phyloP scores from a whole-genome alignment of 805 yeast genomes.

The Cyberlindnera bimundalis region DNA sequence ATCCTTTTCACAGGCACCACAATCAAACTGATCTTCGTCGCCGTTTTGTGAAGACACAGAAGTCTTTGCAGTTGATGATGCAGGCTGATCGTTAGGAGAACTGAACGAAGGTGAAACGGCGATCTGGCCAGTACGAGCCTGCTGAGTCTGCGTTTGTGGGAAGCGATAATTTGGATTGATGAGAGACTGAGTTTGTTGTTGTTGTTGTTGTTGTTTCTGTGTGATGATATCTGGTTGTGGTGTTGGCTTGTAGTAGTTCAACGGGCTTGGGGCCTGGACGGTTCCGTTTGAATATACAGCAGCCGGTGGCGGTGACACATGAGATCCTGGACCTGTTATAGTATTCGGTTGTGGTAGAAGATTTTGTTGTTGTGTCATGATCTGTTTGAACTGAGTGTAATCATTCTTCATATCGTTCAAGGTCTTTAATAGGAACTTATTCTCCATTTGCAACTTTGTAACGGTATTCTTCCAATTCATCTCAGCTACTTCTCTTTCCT shows the following conservation, averaged over 20 bases:
- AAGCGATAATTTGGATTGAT: conserved; percentile 9
- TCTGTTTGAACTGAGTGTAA: conserved; percentile 23
- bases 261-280: conserved; percentile 26
- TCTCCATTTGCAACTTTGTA: conserved; percentile 30
- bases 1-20: conserved; percentile 68
- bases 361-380: conserved; percentile 6
- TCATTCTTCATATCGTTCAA: conserved; percentile 30
- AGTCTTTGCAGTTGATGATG: conserved; percentile 21
- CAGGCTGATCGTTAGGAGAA: conserved; percentile 33
- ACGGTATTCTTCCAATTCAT: conserved; percentile 26
- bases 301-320: conserved; percentile 17
- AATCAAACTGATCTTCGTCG: conserved; percentile 34
- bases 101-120: conserved; percentile 35
- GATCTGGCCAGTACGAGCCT: conserved; percentile 12
- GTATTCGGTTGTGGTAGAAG: conserved; percentile 13
- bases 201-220: conserved; percentile 4
- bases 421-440: conserved; percentile 31
- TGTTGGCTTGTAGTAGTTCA: conserved; percentile 49
- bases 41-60: conserved; percentile 19
- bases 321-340: conserved; percentile 15
- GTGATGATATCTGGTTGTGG: conserved; percentile 21
- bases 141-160: conserved; percentile 6
- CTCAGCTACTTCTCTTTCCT: conserved; percentile 59
- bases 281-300: conserved; percentile 27
- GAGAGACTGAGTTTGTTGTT: conserved; percentile 1